Evolutionary conservation across 2,329 filamentous ascomycete species (phyloP), one percentile per base, ranked within the genome.

Genomic region (Fusarium agapanthi): DNA sequence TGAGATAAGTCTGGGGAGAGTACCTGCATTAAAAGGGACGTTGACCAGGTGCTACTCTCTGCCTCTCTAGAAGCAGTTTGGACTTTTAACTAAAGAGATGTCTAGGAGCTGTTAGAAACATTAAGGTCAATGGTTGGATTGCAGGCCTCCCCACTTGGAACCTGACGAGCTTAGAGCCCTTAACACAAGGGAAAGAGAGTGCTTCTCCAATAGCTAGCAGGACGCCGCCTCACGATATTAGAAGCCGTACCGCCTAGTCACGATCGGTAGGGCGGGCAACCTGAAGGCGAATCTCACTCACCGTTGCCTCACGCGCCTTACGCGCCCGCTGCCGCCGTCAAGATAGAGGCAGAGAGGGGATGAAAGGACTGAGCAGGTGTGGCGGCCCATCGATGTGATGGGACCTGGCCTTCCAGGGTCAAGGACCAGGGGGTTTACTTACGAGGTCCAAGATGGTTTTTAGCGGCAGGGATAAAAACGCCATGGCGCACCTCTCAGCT

Each of bases 21-120:
- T 75, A 76, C 69, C 75, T 78, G 75, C 76, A 77, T 75, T 75
- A 77, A 78, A 78, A 77, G 75, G 75, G 69, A 75, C 63, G 61
- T 69, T 58, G 69, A 58, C 69, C 63, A 66, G 65, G 68, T 56
- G 37, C 43, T 59, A 50, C 61, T 41, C 34, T 67, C 44, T 61
- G 50, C 55, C 71, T 65, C 47, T 68, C 68, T 65, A 59, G 65
- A 62, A 58, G 37, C 72, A 66, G 50, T 67, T 67, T 43, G 69
- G 53, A 67, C 59, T 62, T 70, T 67, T 61, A 68, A 72, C 70
- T 71, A 64, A 67, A 65, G 60, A 57, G 53, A 63, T 68, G 56
- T 68, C 65, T 51, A 63, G 64, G 55, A 65, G 63, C 61, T 61
- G 61, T 74, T 75, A 53, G 61, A 67, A 67, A 61, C 50, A 54